Evolutionary conservation across 1,139 yeast genomes (phyloP).

Genomic region (Geotrichum fermentans): DNA sequence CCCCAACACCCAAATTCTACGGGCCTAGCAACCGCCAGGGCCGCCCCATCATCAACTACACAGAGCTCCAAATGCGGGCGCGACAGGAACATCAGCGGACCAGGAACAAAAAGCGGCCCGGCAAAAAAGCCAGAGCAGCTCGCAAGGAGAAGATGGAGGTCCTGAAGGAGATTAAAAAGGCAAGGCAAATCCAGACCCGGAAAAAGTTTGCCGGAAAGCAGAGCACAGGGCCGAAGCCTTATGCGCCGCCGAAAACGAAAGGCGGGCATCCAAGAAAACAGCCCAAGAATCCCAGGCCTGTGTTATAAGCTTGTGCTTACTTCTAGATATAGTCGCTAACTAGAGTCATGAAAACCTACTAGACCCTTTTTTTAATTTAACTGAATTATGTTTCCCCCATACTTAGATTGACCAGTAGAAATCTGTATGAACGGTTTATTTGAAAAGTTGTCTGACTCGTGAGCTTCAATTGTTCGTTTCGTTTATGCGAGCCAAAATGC

Average conservation of each 20-base stretch:
- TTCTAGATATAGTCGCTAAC: no score
- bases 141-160: constrained; percentile 6
- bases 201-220: neutral
- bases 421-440: no score
- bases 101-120: constrained; percentile 30
- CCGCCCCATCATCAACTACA: constrained; percentile 29
- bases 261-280: neutral
- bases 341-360: no score
- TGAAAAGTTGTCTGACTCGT: no score
- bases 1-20: constrained; percentile 19
- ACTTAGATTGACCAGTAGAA: no score
- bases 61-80: constrained; percentile 28
- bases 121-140: constrained; percentile 33
- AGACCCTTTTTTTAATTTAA: no score
- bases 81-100: constrained; percentile 21
- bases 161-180: neutral
- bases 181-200: neutral
- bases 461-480: no score
- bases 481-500: no score
- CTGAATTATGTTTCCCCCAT: no score
- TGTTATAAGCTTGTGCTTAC: no score
- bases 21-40: constrained; percentile 24
- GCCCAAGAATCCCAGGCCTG: no score
- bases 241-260: neutral
- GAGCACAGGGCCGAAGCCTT: neutral